Percentiles rank a stretch among this genome's conserved stretches.
These are phyloP conservation scores for Carex littledalei DNA, from an alignment of 176 grass and related monocot species.

Conservation along the genomic window DNA sequence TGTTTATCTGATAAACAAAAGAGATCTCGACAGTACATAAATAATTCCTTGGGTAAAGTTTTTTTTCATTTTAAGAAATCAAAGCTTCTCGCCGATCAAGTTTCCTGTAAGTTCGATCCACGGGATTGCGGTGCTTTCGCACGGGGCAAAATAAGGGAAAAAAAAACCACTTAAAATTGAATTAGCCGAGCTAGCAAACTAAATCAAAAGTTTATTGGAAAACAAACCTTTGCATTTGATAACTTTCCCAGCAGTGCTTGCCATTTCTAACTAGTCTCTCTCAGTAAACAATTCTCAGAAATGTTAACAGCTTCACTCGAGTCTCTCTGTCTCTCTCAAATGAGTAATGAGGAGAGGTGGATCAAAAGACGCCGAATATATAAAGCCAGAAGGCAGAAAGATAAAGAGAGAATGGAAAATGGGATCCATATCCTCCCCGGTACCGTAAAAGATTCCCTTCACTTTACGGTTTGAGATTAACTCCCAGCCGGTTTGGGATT, in stretches of 20 bases:
- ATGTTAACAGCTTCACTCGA: neutral
- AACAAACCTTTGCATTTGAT: slow-evolving; percentile 75
- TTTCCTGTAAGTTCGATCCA: neutral
- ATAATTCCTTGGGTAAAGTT: neutral
- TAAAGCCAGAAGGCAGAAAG: neutral
- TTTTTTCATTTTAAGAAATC: neutral
- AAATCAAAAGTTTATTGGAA: slow-evolving; percentile 1
- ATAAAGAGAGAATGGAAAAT: neutral
- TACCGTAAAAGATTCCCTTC: too few relatives aligned
- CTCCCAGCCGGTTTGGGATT: too few relatives aligned
- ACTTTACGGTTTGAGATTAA: too few relatives aligned
- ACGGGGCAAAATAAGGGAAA: neutral
- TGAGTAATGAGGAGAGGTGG: neutral
- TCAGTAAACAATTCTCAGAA: neutral
- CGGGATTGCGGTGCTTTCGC: neutral
- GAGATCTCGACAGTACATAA: neutral
- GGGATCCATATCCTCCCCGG: too few relatives aligned
- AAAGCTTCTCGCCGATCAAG: neutral
- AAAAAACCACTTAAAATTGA: neutral
- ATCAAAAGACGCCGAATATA: neutral
- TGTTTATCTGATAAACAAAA: neutral
- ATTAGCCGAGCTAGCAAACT: neutral
- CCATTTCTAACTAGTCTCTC: slow-evolving; percentile 28
- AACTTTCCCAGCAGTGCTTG: slow-evolving; percentile 58
- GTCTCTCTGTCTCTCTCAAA: slow-evolving; percentile 1